Evolutionary conservation across 2,329 filamentous ascomycete species (phyloP).

Genomic region (Neocatenulostroma microsporum): DNA sequence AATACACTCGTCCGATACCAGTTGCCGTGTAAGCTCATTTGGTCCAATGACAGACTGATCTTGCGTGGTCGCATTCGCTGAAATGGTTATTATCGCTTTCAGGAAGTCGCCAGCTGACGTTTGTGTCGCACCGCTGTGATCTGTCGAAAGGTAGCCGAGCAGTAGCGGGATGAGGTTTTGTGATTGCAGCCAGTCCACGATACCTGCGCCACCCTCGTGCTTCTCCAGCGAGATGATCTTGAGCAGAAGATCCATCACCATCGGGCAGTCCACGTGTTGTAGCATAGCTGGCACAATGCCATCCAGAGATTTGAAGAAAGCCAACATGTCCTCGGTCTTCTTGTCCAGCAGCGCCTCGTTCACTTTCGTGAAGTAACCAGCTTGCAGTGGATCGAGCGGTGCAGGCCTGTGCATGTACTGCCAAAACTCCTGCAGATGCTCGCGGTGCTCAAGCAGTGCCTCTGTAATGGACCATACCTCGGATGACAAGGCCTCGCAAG

Average conservation of each 20-base stretch:
- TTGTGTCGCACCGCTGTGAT: slow-evolving; percentile 82
- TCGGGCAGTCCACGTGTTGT: slow-evolving; percentile 90
- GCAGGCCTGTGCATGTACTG: slow-evolving; percentile 74
- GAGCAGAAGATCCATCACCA: slow-evolving; percentile 94
- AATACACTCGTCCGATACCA: slow-evolving; percentile 80
- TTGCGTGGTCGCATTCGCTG: slow-evolving; percentile 94
- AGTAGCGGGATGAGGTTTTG: slow-evolving; percentile 81
- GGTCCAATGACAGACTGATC: slow-evolving; percentile 98
- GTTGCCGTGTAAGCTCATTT: slow-evolving; percentile 88
- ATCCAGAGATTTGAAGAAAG: slow-evolving; percentile 75
- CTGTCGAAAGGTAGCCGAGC: slow-evolving; percentile 75
- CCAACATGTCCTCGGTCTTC: slow-evolving; percentile 96
- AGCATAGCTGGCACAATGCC: slow-evolving; percentile 77
- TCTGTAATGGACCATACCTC: slow-evolving; percentile 97
- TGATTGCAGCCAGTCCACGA: slow-evolving; percentile 92
- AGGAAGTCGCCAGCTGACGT: slow-evolving; percentile 96
- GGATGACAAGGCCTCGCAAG: slow-evolving; percentile 86
- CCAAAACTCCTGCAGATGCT: slow-evolving; percentile 80
- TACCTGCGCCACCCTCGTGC: slow-evolving; percentile 79
- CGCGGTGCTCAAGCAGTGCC: slow-evolving; percentile 76
- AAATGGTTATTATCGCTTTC: slow-evolving; percentile 98
- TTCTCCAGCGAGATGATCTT: slow-evolving; percentile 97
- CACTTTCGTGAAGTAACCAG: slow-evolving; percentile 97
- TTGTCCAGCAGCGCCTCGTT: slow-evolving; percentile 97
- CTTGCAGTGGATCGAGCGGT: slow-evolving; percentile 84